Base-by-base conservation (phyloP, 139 green algal genomes). In the Chlamydomonas urium region DNA sequence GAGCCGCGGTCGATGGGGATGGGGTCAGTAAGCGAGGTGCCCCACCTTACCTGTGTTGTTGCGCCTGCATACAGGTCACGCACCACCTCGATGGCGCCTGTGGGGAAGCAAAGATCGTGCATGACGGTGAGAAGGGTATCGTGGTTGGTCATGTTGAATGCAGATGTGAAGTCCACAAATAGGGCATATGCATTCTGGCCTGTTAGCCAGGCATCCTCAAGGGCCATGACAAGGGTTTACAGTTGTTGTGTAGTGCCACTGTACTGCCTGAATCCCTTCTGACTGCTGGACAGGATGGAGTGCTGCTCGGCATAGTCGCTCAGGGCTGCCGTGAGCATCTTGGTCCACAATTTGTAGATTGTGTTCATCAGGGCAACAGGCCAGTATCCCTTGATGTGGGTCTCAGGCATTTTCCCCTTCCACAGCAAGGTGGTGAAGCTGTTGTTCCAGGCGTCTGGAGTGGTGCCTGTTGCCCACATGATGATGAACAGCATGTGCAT, bases 61-160 rank as follows among this genome's bases (percentile, higher is more conserved):
- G 82, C 75, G 1, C 53, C 53, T 0, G 37, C 71, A 66, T 87
- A 87, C 2, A 87, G 60, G n/a, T 81, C 36, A 26, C 72, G 72
- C 0, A 88, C 60, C 0, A 75, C 74, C 14, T 79, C 53, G 0
- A 85, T 74, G 0, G 68, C 65, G 26, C 81, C 76, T 3, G 5
- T 28, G 1, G 77, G 75, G 36, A 84, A 77, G 19, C 77, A 74
- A 6, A 82, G 38, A 48, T 82, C 75, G 24, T 60, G 63, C 74
- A 84, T 71, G 1, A 82, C 74, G 19, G 45, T 37, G 0, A 87
- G 53, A 3, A 87, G 60, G 1, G 71, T 72, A 35, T 81, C 73
- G 35, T 87, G 81, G 6, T 75, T 34, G 14, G 79, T 72, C 0
- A 73, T 85, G 28, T 84, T 73, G 31, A 87, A 85, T 1, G 81